Evolutionary conservation across 2,329 filamentous ascomycete species (phyloP).

Genomic region (Phoma sp.): DNA sequence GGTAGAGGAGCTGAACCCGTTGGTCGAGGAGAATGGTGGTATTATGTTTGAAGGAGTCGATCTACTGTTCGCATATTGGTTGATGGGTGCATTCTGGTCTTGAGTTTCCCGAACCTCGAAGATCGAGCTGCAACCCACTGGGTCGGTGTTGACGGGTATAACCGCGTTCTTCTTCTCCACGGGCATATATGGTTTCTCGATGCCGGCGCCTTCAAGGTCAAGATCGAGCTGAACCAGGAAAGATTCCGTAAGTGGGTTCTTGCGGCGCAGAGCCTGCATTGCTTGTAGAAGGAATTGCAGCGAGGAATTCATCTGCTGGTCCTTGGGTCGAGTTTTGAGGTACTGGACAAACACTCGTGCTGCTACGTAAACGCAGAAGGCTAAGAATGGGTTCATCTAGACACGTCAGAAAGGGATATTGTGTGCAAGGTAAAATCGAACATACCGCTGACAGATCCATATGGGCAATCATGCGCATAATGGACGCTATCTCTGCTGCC

Average conservation of each 20-base stretch:
- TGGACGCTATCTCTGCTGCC: constrained; percentile 89
- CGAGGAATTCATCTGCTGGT: constrained; percentile 77
- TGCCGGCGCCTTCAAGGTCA: constrained; percentile 77
- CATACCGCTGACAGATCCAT: constrained; percentile 82
- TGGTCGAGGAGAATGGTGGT: constrained; percentile 12
- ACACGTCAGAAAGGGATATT: constrained; percentile 22
- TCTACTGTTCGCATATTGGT: constrained; percentile 34
- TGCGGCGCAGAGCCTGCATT: constrained; percentile 86
- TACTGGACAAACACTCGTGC: constrained; percentile 95
- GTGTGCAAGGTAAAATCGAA: constrained; percentile 17
- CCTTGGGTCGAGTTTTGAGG: constrained; percentile 89
- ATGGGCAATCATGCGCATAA: constrained; percentile 95
- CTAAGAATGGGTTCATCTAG: constrained; percentile 94
- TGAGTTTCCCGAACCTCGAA: constrained; percentile 46
- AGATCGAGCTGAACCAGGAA: constrained; percentile 93
- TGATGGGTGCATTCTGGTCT: constrained; percentile 30
- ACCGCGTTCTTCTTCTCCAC: constrained; percentile 18
- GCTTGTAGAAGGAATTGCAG: constrained; percentile 89
- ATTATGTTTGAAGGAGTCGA: neutral
- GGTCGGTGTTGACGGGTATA: constrained; percentile 35
- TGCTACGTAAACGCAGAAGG: constrained; percentile 95
- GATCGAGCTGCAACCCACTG: constrained; percentile 40
- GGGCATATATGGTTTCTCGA: constrained; percentile 58
- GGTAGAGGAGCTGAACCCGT: constrained; percentile 31
- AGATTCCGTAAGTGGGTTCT: constrained; percentile 90